Evolutionary conservation across 768 basidiomycete genomes (phyloP).

Genomic region (Inosperma sp.): DNA sequence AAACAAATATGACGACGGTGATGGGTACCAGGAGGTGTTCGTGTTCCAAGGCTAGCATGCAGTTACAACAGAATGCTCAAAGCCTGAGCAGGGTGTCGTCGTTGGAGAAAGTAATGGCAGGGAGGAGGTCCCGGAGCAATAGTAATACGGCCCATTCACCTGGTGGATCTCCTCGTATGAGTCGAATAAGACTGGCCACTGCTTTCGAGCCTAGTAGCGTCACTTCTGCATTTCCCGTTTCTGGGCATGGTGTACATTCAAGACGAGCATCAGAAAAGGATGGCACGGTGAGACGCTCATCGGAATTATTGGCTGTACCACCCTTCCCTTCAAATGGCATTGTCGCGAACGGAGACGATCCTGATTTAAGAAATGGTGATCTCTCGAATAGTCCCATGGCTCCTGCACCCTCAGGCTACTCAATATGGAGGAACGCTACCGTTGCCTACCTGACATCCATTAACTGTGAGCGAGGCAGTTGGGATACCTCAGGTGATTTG

Average conservation of each 20-base stretch:
- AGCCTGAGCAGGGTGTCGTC: constrained; percentile 40
- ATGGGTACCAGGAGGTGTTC: constrained; percentile 52
- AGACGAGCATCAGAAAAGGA: constrained; percentile 71
- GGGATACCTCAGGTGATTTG: constrained; percentile 58
- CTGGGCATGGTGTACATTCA: constrained; percentile 73
- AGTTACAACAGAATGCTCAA: constrained; percentile 9
- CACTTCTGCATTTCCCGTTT: constrained; percentile 64
- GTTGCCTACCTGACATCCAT: constrained; percentile 52
- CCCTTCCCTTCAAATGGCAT: constrained; percentile 20
- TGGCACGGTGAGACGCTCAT: constrained; percentile 39
- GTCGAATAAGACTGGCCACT: constrained; percentile 48
- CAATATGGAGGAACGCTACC: constrained; percentile 57
- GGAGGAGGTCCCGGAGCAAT: constrained; percentile 58
- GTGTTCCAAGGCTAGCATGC: constrained; percentile 45
- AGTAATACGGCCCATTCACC: constrained; percentile 43
- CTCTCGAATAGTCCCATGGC: constrained; percentile 33
- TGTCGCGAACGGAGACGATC: constrained; percentile 32
- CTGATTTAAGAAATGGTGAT: constrained; percentile 27
- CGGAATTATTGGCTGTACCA: constrained; percentile 44
- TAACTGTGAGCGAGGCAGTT: constrained; percentile 70
- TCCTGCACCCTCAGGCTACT: constrained; percentile 30
- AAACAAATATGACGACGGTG: constrained; percentile 27
- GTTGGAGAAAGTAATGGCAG: constrained; percentile 37
- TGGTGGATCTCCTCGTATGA: constrained; percentile 44
- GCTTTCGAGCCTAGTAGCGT: constrained; percentile 36